These are phyloP conservation scores for Metschnikowia chrysomelidarum DNA, from an alignment of 805 yeast species.

Conservation along the genomic window DNA sequence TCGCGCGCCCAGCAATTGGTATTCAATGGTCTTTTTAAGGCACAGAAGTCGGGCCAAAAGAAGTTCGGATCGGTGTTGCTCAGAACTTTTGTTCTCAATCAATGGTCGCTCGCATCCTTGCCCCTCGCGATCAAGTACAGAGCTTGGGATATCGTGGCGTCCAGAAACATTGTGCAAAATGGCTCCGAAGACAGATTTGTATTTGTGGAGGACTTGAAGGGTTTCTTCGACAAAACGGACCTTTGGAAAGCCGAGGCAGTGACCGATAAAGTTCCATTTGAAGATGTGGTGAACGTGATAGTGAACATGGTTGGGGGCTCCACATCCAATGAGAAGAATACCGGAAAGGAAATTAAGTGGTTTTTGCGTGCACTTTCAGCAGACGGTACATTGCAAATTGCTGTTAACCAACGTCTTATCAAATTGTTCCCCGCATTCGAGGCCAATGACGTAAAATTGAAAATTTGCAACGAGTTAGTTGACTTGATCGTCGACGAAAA, in stretches of 20 bases:
- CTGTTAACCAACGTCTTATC: slow-evolving; percentile 52
- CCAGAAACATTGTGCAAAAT: slow-evolving; percentile 18
- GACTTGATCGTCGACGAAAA: slow-evolving; percentile 53
- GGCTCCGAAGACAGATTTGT: slow-evolving; percentile 33
- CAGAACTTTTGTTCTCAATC: slow-evolving; percentile 64
- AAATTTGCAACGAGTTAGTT: slow-evolving; percentile 47
- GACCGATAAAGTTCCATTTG: slow-evolving; percentile 48
- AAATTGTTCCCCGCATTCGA: slow-evolving; percentile 55
- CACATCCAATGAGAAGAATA: slow-evolving; percentile 50
- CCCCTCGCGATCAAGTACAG: slow-evolving; percentile 50
- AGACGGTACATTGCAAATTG: slow-evolving; percentile 30
- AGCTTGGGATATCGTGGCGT: slow-evolving; percentile 32
- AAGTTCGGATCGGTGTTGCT: slow-evolving; percentile 55
- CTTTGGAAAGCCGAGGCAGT: slow-evolving; percentile 45
- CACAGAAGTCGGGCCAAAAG: slow-evolving; percentile 43
- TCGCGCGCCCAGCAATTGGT: slow-evolving; percentile 24
- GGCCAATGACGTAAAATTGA: slow-evolving; percentile 52
- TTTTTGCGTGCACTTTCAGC: slow-evolving; percentile 47
- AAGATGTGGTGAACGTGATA: slow-evolving; percentile 53
- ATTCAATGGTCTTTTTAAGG: slow-evolving; percentile 40
- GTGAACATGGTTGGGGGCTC: slow-evolving; percentile 54
- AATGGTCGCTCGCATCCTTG: slow-evolving; percentile 45
- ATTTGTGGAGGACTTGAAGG: slow-evolving; percentile 31
- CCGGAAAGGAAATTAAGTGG: slow-evolving; percentile 55
- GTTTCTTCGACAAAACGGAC: slow-evolving; percentile 39